Base-by-base conservation (phyloP, 2,329 filamentous ascomycete genomes). In the Davidsoniella eucalypti region DNA sequence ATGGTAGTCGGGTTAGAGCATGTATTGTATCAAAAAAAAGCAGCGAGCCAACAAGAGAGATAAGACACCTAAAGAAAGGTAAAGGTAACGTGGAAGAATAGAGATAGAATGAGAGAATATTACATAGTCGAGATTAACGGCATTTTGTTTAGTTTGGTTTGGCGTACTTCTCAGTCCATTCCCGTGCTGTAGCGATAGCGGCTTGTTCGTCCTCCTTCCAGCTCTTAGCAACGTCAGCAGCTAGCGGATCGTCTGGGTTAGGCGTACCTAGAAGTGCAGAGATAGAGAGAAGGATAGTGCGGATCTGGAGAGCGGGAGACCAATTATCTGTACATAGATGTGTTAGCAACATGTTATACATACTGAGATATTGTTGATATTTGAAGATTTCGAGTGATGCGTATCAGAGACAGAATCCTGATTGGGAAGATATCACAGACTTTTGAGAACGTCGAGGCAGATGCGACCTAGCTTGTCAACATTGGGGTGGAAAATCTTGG, bases 401-500 rank as follows among this genome's bases (percentile, higher is more conserved):
- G 4, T 47, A 9, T 9, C 16, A 23, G 29, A 38, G 29, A 23
- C n/a, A 7, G 18, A 37, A 39, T n/a, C n/a, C 7, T 44, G 42
- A 25, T 25, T 12, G n/a, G 39, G 17, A 33, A 18, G 14, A 21
- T 33, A 50, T 42, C 7, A 58, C 76, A 58, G 70, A 94, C 92
- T 94, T 73, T 98, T 98, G 52, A 98, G 69, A 33, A 98, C 92
- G 63, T 98, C 92, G 46, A 98, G 70, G 63, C 93, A 98, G 67
- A 98, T 98, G 54, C 92, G 84, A 54, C 92, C 92, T 2, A 98
- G 78, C 67, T 93, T 93, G 65, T 98, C 92, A 58, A 98, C 95
- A 65, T 98, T 98, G 48, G 92, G 92, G 65, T 98, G 93, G 68
- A 96, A 98, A 65, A 98, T 96, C 69, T 94, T 95, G 59, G 93